Base-by-base conservation (phyloP, 2,329 filamentous ascomycete genomes). In the Pseudogymnoascus sp. region DNA sequence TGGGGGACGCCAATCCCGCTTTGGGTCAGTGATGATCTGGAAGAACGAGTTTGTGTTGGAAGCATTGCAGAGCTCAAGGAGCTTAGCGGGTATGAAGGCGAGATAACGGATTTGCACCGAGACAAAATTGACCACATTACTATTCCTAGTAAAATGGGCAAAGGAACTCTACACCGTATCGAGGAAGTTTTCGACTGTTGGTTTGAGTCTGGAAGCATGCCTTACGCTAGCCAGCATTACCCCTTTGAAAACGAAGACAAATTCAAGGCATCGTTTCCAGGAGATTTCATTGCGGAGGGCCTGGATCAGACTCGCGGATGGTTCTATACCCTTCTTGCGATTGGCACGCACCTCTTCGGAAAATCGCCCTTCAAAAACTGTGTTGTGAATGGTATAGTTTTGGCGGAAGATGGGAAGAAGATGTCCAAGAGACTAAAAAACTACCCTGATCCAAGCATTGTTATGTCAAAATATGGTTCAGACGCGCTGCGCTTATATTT, bases 371-470 rank as follows among this genome's bases (percentile, higher is more conserved):
- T 96, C 81, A 87, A 94, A 77, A 97, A 96, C 73, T 95, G 91
- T 69, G 90, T 97, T n/a, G 92, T 96, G 65, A 97, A 96, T 72
- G 92, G 92, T 59, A 94, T 96, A 65, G 92, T 97, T 4, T 82
- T 97, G 40, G 92, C 92, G 0, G 92, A 96, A 73, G 91, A 96
- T 71, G 93, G 93, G 62, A 97, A 96, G 80, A 97, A 97, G 80
- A 97, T 97, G 93, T 96, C 92, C 5, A 97, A 97, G 77, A 86
- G 93, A 61, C 80, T 96, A 63, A 95, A 97, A 79, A 97, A 97
- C 76, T 97, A 96, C 74, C 93, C 93, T 0, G 92, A 96, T 70
- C 93, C 93, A 9, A 79, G 79, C 62, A 78, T 91, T 60, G 85
- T 97, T 67, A 94, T 97, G 82, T 78, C 88, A 63, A 88, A 88